Evolutionary conservation across 495 filamentous ascomycete genomes (phyloP), one percentile per base, ranked within the genome.

Genomic region (Glonium stellatum): DNA sequence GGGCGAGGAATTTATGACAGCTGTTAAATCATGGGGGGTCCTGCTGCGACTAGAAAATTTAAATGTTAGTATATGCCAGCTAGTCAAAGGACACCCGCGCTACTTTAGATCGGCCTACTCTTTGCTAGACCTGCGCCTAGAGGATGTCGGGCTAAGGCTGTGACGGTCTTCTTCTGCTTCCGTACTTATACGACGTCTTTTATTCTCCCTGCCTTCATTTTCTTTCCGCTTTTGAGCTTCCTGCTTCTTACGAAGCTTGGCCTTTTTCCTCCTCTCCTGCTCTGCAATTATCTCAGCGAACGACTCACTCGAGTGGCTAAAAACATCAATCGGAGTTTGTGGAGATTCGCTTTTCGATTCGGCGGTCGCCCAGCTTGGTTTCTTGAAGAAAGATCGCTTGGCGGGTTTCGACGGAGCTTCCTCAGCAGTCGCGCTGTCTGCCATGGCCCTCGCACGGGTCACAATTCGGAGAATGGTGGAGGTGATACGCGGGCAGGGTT

Each of bases 341-440:
- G 42, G 39, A 23, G 60, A 36, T 5, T 58, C 57, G 1, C 41
- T 51, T 35, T 63, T 60, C 9, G 36, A 35, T 54, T 66, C 59
- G 1, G 47, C 22, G 3, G 49, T 60, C 18, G 62, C 57, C 62
- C 61, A 62, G 18, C 57, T 57, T 13, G 63, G 55, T 44, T 64
- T 69, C 59, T 64, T 64, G 58, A 67, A 66, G 49, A 63, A 57
- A n/a, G 52, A 41, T 13, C 63, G 60, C 35, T 67, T 69, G 25
- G 48, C 48, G 18, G 48, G 48, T 62, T 67, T 21, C 39, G 39
- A 11, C 13, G 39, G 39, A 4, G 39, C 13, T 13, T 44, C 39
- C 13, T 44, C 39, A 44, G 13, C 13, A 44, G 39, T 31, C 6
- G 6, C 27, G 27, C 27, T 31, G 27, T 31, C 6, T 31, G 27